These are phyloP conservation scores for Breynia disticha DNA, from an alignment of 441 rosid species.

Conservation along the genomic window DNA sequence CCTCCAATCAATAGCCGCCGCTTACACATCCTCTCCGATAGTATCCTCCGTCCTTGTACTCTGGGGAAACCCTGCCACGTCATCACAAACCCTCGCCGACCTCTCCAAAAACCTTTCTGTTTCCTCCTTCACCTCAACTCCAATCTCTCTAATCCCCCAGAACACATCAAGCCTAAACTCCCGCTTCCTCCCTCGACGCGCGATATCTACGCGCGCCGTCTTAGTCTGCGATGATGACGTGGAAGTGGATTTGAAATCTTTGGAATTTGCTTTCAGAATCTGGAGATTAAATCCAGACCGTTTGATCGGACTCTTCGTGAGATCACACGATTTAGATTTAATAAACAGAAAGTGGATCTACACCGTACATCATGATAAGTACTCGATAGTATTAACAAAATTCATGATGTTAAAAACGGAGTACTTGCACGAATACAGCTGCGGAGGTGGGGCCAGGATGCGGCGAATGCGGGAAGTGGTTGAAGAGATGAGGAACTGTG, in stretches of 20 bases:
- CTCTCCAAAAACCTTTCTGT: constrained; percentile 45
- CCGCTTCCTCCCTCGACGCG: constrained; percentile 57
- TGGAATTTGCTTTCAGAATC: constrained; percentile 61
- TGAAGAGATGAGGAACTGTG: constrained; percentile 60
- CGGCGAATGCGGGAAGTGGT: constrained; percentile 49
- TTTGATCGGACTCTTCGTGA: constrained; percentile 56
- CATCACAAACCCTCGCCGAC: constrained; percentile 29
- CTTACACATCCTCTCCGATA: constrained; percentile 49
- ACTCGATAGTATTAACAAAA: constrained; percentile 72
- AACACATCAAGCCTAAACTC: constrained; percentile 65
- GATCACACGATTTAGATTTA: constrained; percentile 71
- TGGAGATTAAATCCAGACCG: constrained; percentile 66
- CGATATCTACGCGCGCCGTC: constrained; percentile 53
- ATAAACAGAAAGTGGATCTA: constrained; percentile 63
- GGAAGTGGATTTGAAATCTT: constrained; percentile 53
- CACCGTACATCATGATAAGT: constrained; percentile 72
- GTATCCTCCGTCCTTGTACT: constrained; percentile 61
- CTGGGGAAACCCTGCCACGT: constrained; percentile 82
- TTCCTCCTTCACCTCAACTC: constrained; percentile 43
- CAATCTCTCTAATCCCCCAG: constrained; percentile 57
- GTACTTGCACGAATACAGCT: constrained; percentile 57
- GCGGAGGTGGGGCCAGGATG: constrained; percentile 49
- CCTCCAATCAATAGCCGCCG: constrained; percentile 51
- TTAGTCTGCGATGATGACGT: constrained; percentile 81
- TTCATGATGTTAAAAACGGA: constrained; percentile 64